phyloP scores from a whole-genome alignment of 139 green algal species.

The Haematococcus sp. region DNA sequence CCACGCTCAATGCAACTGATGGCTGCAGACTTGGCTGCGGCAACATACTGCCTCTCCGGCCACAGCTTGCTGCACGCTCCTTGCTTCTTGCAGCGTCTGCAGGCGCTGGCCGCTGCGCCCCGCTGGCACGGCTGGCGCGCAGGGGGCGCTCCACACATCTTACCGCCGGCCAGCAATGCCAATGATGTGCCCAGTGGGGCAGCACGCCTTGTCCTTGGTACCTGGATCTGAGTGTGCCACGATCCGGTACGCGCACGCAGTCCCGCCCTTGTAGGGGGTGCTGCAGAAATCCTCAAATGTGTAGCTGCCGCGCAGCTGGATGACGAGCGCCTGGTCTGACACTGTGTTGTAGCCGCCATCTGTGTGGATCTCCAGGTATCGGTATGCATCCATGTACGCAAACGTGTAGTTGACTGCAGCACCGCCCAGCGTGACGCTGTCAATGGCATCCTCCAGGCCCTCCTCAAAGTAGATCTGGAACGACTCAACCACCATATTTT shows the following conservation, averaged over 20 bases:
- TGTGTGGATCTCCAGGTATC: slow-evolving; percentile 17
- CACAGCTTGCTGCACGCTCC: too few relatives aligned
- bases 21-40: too few relatives aligned
- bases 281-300: slow-evolving; percentile 19
- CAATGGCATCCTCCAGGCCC: neutral
- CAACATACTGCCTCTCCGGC: too few relatives aligned
- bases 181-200: slow-evolving; percentile 16
- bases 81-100: too few relatives aligned
- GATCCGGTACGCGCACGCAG: slow-evolving; percentile 17
- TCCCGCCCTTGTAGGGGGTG: slow-evolving; percentile 4
- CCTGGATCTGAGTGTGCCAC: neutral
- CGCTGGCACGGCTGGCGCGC: too few relatives aligned
- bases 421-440: slow-evolving; percentile 1
- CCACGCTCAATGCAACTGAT: too few relatives aligned
- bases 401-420: neutral
- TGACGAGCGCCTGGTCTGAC: slow-evolving; percentile 1
- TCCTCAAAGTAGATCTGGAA: slow-evolving; percentile 20
- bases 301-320: slow-evolving; percentile 11
- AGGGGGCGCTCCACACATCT: too few relatives aligned
- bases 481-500: slow-evolving; percentile 19
- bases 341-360: slow-evolving; percentile 17
- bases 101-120: too few relatives aligned
- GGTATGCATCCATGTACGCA: neutral
- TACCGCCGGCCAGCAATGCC: too few relatives aligned
- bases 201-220: slow-evolving; percentile 8